Evolutionary conservation across 495 filamentous ascomycete species (phyloP).

Genomic region (Xylaria nigripes): DNA sequence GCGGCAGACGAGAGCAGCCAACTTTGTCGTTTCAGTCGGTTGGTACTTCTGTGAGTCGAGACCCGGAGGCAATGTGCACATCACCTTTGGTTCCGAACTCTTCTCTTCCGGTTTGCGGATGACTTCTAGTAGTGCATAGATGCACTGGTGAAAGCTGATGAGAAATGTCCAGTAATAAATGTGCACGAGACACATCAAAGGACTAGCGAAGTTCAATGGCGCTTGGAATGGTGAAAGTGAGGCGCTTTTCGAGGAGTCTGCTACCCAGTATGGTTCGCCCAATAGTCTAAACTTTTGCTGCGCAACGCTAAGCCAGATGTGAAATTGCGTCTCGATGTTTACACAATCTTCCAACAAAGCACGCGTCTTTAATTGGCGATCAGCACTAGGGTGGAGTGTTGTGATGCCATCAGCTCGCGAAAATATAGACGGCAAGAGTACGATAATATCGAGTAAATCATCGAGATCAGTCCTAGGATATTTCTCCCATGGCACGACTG

Average conservation of each 20-base stretch:
- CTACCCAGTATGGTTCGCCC: conserved; percentile 20
- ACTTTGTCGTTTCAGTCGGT: conserved; percentile 19
- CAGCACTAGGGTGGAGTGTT: conserved; percentile 18
- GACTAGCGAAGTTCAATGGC: conserved; percentile 27
- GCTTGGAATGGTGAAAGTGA: conserved; percentile 30
- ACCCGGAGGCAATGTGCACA: conserved; percentile 16
- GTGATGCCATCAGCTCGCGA: conserved; percentile 29
- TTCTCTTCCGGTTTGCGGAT: conserved; percentile 26
- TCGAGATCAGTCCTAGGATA: conserved; percentile 39
- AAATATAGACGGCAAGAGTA: conserved; percentile 31
- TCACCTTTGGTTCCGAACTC: not conserved
- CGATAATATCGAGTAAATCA: conserved; percentile 34
- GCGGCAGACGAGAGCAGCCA: conserved; percentile 32
- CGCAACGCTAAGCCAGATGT: conserved; percentile 30
- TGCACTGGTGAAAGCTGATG: conserved; percentile 31
- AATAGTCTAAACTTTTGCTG: conserved; percentile 15
- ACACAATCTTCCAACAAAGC: conserved; percentile 35
- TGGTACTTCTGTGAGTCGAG: conserved; percentile 22
- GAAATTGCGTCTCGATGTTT: conserved; percentile 32
- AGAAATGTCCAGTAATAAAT: conserved; percentile 36
- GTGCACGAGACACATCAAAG: conserved; percentile 27
- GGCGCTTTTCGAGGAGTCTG: conserved; percentile 3
- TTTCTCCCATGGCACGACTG: conserved; percentile 33
- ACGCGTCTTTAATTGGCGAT: conserved; percentile 31
- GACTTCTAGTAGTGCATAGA: conserved; percentile 29